Percentiles rank a stretch among this genome's conserved stretches.
Evolutionary conservation across 208 protist genomes (phyloP).

Genomic region (Acanthamoeba polyphaga): DNA sequence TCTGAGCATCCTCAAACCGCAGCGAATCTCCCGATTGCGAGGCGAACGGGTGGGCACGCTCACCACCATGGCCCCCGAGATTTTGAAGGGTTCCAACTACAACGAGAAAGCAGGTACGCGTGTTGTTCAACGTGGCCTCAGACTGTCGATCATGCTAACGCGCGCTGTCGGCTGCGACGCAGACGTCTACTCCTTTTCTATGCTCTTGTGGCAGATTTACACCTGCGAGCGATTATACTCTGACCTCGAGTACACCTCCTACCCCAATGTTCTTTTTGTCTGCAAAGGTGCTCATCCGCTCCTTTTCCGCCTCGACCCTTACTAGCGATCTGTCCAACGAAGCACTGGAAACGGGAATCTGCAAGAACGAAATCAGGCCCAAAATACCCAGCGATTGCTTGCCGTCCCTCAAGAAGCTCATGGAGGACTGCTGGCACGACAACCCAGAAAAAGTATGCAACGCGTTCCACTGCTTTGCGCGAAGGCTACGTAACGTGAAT

Average conservation of each 20-base stretch:
- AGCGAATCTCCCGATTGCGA: conserved; percentile 78
- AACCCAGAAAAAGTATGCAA: conserved; percentile 24
- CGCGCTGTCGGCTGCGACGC: neutral
- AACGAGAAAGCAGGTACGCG: conserved; percentile 81
- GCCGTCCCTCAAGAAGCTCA: conserved; percentile 71
- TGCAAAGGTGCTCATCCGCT: neutral
- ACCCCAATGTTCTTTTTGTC: neutral
- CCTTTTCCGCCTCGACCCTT: conserved; percentile 67
- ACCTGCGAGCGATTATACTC: conserved; percentile 78
- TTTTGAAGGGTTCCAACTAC: conserved; percentile 83
- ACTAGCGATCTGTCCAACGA: conserved; percentile 79
- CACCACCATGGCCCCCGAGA: conserved; percentile 88
- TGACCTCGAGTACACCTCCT: conserved; percentile 26
- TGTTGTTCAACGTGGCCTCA: neutral
- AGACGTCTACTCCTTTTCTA: conserved; percentile 88
- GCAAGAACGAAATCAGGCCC: conserved; percentile 80
- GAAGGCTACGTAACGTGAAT: too few species aligned
- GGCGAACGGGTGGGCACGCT: conserved; percentile 83
- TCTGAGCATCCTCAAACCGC: conserved; percentile 81
- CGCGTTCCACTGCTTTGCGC: neutral
- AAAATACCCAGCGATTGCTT: conserved; percentile 79
- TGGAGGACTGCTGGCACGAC: conserved; percentile 81
- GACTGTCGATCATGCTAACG: neutral
- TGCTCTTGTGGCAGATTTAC: conserved; percentile 86
- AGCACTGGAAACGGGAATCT: conserved; percentile 79